A percentile compares a stretch with the other conserved stretches of the same genome.
Conservation (phyloP, 1,139 yeast genomes). For the Kodamaea ohmeri region DNA sequence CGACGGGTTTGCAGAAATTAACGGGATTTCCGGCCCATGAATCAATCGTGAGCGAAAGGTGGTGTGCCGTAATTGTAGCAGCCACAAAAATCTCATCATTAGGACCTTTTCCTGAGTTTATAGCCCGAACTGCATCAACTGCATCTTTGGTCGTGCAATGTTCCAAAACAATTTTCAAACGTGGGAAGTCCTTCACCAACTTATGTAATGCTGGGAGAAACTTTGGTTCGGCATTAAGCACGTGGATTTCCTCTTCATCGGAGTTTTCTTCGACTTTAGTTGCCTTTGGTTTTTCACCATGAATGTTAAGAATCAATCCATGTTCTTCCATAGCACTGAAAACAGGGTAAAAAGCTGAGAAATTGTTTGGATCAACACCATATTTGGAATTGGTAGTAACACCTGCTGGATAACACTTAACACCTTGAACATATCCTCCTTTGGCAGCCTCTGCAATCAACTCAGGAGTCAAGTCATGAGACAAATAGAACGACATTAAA, state of each 20-base stretch:
- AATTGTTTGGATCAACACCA: conserved; percentile 95
- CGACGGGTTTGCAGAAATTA: conserved; percentile 96
- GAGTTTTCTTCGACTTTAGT: conserved; percentile 21
- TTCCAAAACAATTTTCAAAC: conserved; percentile 81
- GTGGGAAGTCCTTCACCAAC: conserved; percentile 80
- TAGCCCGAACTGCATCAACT: conserved; percentile 65
- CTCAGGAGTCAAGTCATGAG: conserved; percentile 79
- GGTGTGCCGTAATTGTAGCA: conserved; percentile 96
- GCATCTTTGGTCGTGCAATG: conserved; percentile 95
- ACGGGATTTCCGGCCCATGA: conserved; percentile 96
- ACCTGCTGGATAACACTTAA: conserved; percentile 97
- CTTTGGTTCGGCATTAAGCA: conserved; percentile 88
- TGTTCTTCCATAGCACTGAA: conserved; percentile 84
- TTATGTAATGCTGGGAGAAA: conserved; percentile 88
- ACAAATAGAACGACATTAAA: conserved; percentile 84
- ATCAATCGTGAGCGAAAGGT: conserved; percentile 81
- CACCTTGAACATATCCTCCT: conserved; percentile 69
- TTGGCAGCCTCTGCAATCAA: conserved; percentile 77
- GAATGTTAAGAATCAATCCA: conserved; percentile 76
- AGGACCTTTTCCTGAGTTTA: conserved; percentile 53
- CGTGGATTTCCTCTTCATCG: conserved; percentile 60
- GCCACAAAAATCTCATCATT: conserved; percentile 60
- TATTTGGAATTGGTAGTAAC: conserved; percentile 92
- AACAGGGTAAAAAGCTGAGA: conserved; percentile 80
- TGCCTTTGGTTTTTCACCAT: conserved; percentile 83